phyloP scores from a whole-genome alignment of 768 basidiomycete genomes.

The Phylloporus sp. region DNA sequence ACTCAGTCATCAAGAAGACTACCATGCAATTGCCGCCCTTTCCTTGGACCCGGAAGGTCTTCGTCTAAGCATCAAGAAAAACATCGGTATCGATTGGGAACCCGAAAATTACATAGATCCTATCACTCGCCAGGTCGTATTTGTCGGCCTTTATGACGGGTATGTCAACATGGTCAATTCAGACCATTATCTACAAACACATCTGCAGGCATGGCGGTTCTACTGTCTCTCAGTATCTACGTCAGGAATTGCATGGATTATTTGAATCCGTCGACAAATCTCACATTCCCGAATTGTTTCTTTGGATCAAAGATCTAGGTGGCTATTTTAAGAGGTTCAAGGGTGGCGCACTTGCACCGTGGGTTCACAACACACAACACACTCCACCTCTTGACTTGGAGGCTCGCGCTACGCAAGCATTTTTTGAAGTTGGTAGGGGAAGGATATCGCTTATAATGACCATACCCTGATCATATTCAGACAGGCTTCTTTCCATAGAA shows the following conservation, averaged over 20 bases:
- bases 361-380: slow-evolving; percentile 38
- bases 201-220: slow-evolving; percentile 81
- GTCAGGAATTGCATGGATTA: slow-evolving; percentile 78
- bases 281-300: slow-evolving; percentile 68
- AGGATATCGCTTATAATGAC: neutral
- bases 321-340: slow-evolving; percentile 89
- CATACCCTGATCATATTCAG: slow-evolving; percentile 33
- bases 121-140: slow-evolving; percentile 71
- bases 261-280: slow-evolving; percentile 74
- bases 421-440: slow-evolving; percentile 65
- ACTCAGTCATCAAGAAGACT: slow-evolving; percentile 84
- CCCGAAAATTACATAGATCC: slow-evolving; percentile 47
- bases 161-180: slow-evolving; percentile 28
- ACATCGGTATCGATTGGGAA: slow-evolving; percentile 68
- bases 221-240: slow-evolving; percentile 81
- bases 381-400: slow-evolving; percentile 61
- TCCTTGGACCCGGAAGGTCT: slow-evolving; percentile 76
- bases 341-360: slow-evolving; percentile 73
- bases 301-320: slow-evolving; percentile 73
- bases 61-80: slow-evolving; percentile 54
- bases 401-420: slow-evolving; percentile 80
- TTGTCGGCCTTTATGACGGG: slow-evolving; percentile 93
- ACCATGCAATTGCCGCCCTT: slow-evolving; percentile 69
- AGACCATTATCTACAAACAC: neutral
- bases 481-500: slow-evolving; percentile 66